phyloP scores from a whole-genome alignment of 305 asterid species.

The Fraxinus nigra region DNA sequence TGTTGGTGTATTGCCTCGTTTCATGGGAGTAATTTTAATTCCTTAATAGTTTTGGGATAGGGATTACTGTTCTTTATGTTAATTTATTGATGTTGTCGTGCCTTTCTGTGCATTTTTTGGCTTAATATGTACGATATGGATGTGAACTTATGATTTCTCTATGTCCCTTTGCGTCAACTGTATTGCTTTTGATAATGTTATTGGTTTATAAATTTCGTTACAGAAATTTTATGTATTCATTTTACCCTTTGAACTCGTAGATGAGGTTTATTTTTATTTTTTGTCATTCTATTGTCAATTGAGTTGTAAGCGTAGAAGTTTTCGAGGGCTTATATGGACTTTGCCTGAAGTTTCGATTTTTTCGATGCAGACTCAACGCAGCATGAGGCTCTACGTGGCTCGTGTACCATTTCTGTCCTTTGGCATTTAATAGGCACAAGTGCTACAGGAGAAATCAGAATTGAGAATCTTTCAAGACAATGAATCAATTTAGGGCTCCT shows the following conservation, averaged over 20 bases:
- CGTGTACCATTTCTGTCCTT: conserved; percentile 1
- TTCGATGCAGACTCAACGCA: conserved; percentile 5
- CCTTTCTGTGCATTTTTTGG: background rate
- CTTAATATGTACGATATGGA: background rate
- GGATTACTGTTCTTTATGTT: conserved; percentile 5
- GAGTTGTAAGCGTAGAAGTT: background rate
- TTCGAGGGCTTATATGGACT: conserved; percentile 3
- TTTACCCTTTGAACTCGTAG: background rate
- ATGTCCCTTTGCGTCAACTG: background rate
- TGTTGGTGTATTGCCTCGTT: background rate
- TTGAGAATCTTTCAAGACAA: conserved; percentile 19
- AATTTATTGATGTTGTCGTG: background rate
- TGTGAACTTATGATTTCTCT: background rate
- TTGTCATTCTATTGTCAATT: background rate
- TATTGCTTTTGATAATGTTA: conserved; percentile 1
- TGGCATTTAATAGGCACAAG: conserved; percentile 20
- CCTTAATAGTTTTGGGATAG: background rate
- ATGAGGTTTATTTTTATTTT: background rate
- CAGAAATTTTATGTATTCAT: background rate
- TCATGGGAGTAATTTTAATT: background rate
- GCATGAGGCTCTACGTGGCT: conserved; percentile 12
- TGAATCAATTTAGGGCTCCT: conserved; percentile 63
- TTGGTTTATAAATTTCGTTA: background rate
- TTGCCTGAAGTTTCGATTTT: conserved; percentile 20
- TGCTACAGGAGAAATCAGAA: conserved; percentile 13